Conservation (phyloP, 192 early-diverging fungal species). For the Phycomyces blakesleeanus region DNA sequence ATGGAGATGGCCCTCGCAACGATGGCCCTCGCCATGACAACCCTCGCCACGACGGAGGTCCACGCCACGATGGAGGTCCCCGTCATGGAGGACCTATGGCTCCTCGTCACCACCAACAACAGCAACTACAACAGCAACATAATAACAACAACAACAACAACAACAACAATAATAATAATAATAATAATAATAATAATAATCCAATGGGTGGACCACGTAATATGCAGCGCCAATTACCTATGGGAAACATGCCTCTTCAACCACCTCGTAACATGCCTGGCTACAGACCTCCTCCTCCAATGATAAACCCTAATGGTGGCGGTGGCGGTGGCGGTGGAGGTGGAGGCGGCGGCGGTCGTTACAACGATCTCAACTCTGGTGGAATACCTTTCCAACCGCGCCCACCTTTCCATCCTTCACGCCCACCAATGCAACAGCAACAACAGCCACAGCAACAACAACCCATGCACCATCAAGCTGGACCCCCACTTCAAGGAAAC, state of each 20-base stretch:
- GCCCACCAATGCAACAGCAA: conserved; percentile 8
- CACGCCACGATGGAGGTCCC: too few species aligned
- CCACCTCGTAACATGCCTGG: background rate
- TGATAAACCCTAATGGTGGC: conserved; percentile 8
- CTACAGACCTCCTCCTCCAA: conserved; percentile 11
- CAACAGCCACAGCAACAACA: conserved; percentile 20
- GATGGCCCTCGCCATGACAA: too few species aligned
- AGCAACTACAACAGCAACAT: too few species aligned
- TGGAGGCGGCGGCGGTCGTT: background rate
- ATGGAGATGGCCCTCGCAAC: too few species aligned
- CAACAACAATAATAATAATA: too few species aligned
- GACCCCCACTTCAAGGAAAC: background rate
- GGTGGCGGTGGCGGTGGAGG: background rate
- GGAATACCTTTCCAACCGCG: conserved; percentile 2
- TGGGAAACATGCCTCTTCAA: background rate
- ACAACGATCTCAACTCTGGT: background rate
- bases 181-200: too few species aligned
- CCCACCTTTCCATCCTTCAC: conserved; percentile 24
- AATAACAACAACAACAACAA: too few species aligned
- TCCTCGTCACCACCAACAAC: too few species aligned
- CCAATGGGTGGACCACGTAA: background rate
- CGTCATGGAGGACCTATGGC: too few species aligned
- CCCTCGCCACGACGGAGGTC: too few species aligned
- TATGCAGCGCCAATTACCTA: background rate
- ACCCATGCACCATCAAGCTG: background rate